Evolutionary conservation across 352 stramenopile genomes (phyloP), one percentile per base, ranked within the genome.

Genomic region (Saprolegnia diclina): DNA sequence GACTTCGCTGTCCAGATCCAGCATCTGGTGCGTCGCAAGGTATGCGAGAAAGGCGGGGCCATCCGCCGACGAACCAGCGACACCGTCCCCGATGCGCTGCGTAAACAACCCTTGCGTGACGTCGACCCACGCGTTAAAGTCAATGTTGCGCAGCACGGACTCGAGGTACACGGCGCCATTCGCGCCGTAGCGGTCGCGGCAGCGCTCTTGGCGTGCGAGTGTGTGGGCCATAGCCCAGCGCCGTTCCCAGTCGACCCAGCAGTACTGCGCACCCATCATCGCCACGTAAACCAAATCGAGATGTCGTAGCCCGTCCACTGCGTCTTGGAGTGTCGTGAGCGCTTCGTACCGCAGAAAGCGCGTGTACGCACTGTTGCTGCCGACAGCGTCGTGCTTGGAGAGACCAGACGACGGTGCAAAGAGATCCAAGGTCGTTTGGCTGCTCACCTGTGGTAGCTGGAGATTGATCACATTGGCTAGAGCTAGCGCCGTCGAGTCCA

Each of bases 161-260:
- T 65, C 57, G 22, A 65, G 45, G 35, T 46, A 65, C 9, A 65
- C 57, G 21, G 57, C 57, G 3, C 57, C 57, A 24, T 65, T 65
- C 5, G 19, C 4, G 1, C 10, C 19, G 29, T 24, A 46, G 21
- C 29, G 35, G 11, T 9, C 13, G 11, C 24, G 35, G 14, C 56
- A 64, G 10, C 56, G 56, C 19, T 13, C 10, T 10, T 64, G 56
- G 35, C 56, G 35, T 26, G n/a, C 18, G 11, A 46, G 4, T 16
- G 56, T 46, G 40, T 64, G 19, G 35, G 56, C 56, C 21, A 64
- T 45, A 3, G 21, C 10, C 57, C 57, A 65, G 9, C 35, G 57
- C 22, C 35, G 40, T 3, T 65, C 21, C 6, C 42, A 65, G 35
- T 65, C 57, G 11, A 65, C 57, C 10, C n/a, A 65, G 45, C 57